Base-by-base conservation (phyloP, 306 rosid species). In the Glycine latifolia region DNA sequence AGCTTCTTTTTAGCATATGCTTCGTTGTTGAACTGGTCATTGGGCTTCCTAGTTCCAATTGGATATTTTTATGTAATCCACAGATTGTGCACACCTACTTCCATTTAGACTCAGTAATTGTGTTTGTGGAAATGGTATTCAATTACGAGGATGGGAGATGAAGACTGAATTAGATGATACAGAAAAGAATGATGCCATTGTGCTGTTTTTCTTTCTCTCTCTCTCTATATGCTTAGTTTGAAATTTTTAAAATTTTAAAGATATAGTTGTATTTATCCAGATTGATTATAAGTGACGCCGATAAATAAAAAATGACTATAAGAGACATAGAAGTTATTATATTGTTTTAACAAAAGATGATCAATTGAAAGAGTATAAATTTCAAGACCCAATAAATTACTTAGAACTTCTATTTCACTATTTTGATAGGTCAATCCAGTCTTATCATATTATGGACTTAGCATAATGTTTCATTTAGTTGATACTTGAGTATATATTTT, bases 341-440 rank as follows among this genome's bases (percentile, higher is more conserved):
- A 50, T 33, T 50, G 10, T 60, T 77, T 39, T 62, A 3, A 35
- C 10, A 4, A 26, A n/a, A 49, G 17, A 47, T 67, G 14, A 55
- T 39, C 52, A 56, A 50, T 73, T 65, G 60, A 54, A 71, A 71
- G 10, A 44, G 50, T 54, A 41, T 61, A 83, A 55, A 55, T 67
- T 75, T 55, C 12, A n/a, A 43, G 54, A 60, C 33, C 56, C 46
- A 44, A 50, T 61, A 69, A 8, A 61, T 31, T 66, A 52, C 69
- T 67, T 79, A 39, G 77, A 20, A 16, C 48, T 58, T 70, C 56
- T 26, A 41, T 70, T 67, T 75, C 81, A 81, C 49, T 67, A 12
- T 41, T 52, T 52, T 20, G 58, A 47, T 67, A 58, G 56, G 65
- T 62, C 5, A 55, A 47, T 75, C 26, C 26, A 71, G 70, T 67